Evolutionary conservation across 2,329 filamentous ascomycete genomes (phyloP), one percentile per base, ranked within the genome.

Genomic region (Talaromyces piceae): DNA sequence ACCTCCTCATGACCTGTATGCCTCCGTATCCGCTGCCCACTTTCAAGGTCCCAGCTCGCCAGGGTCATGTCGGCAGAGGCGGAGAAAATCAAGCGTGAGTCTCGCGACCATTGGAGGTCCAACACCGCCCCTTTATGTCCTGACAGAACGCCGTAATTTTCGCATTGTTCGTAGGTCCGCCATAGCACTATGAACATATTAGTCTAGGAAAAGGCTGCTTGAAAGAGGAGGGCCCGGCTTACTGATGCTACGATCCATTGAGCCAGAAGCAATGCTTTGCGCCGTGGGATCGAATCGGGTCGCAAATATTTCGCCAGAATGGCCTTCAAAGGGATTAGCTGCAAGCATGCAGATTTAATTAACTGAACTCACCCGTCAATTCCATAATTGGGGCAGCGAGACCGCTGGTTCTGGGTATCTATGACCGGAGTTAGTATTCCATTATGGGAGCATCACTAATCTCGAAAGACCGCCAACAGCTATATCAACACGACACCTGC

Each of bases 91-190:
- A 91, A 86, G 62, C 87, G 83, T 18, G 90, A 94, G 73, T 98
- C 93, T 66, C 93, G 86, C 25, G 93, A 95, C 93, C 93, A 98
- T 65, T 95, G 90, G 43, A 98, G 74, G 69, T 97, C 93, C 23
- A 97, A 76, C 45, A 98, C 76, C 1, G 93, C 93, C 58, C 89
- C 89, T 66, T 88, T 90, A 73, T 98, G 93, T 28, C 93, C 93
- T 7, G 77, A 89, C 48, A 98, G 76, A 25, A 88, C 74, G 54
- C 91, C 91, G 63, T 96, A 96, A 72, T 98, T 98, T 64, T 95
- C 88, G 73, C 91, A 96, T 61, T 89, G 81, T 62, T 90, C 91
- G 55, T 91, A 90, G 1, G 91, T 94, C 62, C 87, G 83, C 93
- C 93, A 98, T 26, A 98, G 79, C 71, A 97, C 88, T 94, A 33